Conservation (phyloP, 192 early-diverging fungal species). For the Haplosporangium gracile region DNA sequence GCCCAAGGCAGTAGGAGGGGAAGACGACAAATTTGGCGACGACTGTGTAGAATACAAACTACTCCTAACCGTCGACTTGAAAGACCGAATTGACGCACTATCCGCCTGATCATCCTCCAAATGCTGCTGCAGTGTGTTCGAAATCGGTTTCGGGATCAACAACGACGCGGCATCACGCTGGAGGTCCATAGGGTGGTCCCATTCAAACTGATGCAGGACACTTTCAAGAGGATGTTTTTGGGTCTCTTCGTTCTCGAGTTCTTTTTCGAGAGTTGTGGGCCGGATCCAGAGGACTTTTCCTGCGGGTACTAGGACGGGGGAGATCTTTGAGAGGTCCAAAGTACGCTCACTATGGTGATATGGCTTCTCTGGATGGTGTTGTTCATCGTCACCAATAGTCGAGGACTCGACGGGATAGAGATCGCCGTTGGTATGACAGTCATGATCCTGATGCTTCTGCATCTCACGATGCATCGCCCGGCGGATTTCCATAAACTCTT, state of each 20-base stretch:
- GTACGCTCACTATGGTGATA: background rate
- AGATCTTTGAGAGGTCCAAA: constrained; percentile 24
- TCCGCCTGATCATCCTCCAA: constrained; percentile 30
- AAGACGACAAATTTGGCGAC: background rate
- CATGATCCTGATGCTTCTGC: constrained; percentile 31
- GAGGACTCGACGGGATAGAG: constrained; percentile 17
- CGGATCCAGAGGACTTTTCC: constrained; percentile 64
- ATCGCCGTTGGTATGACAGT: constrained; percentile 9
- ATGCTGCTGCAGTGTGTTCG: constrained; percentile 21
- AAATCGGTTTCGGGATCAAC: constrained; percentile 25
- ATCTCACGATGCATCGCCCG: constrained; percentile 45
- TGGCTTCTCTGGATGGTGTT: background rate
- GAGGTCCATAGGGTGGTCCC: constrained; percentile 36
- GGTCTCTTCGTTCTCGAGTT: constrained; percentile 48
- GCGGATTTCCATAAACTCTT: constrained; percentile 56
- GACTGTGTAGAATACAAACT: constrained; percentile 14
- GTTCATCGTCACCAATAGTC: background rate
- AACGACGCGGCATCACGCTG: constrained; percentile 10
- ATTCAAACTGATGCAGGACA: constrained; percentile 51
- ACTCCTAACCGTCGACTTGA: constrained; percentile 43
- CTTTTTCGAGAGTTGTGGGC: constrained; percentile 46
- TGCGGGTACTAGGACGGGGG: constrained; percentile 54
- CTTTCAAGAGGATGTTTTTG: constrained; percentile 29
- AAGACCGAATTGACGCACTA: constrained; percentile 30
- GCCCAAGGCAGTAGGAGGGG: background rate